Evolutionary conservation across 83 land plant species (phyloP).

Genomic region (Larix sibirica): DNA sequence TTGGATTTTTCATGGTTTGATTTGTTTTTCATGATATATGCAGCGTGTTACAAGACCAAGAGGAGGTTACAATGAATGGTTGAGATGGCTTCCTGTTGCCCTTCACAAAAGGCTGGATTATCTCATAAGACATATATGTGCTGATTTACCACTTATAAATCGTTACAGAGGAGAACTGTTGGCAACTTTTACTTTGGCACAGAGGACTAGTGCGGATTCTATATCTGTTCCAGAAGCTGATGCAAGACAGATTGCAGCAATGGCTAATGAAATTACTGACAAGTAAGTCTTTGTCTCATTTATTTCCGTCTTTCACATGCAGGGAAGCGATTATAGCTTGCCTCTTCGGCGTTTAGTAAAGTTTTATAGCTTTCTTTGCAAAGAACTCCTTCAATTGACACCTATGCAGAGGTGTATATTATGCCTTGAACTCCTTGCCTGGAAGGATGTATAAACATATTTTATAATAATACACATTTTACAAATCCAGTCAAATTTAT

Average conservation of each 20-base stretch:
- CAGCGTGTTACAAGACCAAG: constrained; percentile 89
- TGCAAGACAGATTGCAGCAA: constrained; percentile 49
- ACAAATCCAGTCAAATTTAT: too few species aligned
- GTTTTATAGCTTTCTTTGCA: too few species aligned
- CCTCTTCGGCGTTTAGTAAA: too few species aligned
- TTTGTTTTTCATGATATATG: constrained; percentile 5
- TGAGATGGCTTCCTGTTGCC: constrained; percentile 89
- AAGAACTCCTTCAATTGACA: too few species aligned
- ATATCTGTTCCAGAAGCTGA: constrained; percentile 69
- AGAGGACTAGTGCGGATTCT: constrained; percentile 42
- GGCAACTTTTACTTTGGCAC: constrained; percentile 29
- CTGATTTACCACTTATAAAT: constrained; percentile 32
- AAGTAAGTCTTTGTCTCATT: constrained; percentile 44
- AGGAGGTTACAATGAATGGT: constrained; percentile 85
- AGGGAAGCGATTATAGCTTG: too few species aligned
- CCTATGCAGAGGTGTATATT: too few species aligned
- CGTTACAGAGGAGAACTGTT: constrained; percentile 18
- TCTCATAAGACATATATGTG: constrained; percentile 42
- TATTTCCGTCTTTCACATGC: not conserved
- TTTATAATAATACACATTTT: too few species aligned
- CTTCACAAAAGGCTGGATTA: constrained; percentile 66
- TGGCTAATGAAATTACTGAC: constrained; percentile 58
- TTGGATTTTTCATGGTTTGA: not conserved
- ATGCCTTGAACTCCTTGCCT: too few species aligned
- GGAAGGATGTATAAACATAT: too few species aligned